Conservation (phyloP, 805 yeast species). For the Naumovozyma baii region DNA sequence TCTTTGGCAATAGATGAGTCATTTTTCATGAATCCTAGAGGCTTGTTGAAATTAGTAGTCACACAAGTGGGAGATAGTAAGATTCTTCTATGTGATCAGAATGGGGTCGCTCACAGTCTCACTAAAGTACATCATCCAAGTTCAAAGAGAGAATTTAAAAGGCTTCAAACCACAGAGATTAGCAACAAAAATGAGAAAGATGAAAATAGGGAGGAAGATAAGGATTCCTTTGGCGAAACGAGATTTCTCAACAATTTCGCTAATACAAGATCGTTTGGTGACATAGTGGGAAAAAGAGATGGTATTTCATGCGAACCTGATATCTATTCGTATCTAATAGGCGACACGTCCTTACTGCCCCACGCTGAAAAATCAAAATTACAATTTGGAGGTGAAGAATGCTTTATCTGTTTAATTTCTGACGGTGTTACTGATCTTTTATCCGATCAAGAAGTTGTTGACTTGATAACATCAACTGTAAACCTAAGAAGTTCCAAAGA, state of each 20-base stretch:
- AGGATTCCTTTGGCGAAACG: conserved; percentile 90
- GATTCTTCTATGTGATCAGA: conserved; percentile 71
- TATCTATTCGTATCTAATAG: conserved; percentile 56
- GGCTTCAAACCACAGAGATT: conserved; percentile 39
- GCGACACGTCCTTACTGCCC: conserved; percentile 41
- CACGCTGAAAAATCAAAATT: conserved; percentile 28
- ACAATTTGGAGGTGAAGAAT: conserved; percentile 72
- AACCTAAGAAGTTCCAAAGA: conserved; percentile 47
- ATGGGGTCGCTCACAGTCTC: conserved; percentile 70
- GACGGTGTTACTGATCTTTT: conserved; percentile 82
- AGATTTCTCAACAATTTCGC: conserved; percentile 69
- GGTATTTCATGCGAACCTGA: conserved; percentile 95
- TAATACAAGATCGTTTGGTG: conserved; percentile 93
- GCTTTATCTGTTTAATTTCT: conserved; percentile 69
- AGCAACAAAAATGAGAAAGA: background rate
- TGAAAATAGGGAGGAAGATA: conserved; percentile 28
- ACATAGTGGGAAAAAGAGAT: conserved; percentile 62
- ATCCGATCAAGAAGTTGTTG: conserved; percentile 86
- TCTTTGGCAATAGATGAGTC: conserved; percentile 21
- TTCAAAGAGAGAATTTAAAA: conserved; percentile 62
- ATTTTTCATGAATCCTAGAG: conserved; percentile 45
- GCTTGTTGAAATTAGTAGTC: conserved; percentile 57
- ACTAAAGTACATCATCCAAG: conserved; percentile 83
- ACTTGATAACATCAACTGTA: conserved; percentile 64
- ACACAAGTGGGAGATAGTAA: conserved; percentile 93